These are phyloP conservation scores for Chytriomyces confervae DNA, from an alignment of 192 early-diverging fungal genomes.

Conservation along the genomic window DNA sequence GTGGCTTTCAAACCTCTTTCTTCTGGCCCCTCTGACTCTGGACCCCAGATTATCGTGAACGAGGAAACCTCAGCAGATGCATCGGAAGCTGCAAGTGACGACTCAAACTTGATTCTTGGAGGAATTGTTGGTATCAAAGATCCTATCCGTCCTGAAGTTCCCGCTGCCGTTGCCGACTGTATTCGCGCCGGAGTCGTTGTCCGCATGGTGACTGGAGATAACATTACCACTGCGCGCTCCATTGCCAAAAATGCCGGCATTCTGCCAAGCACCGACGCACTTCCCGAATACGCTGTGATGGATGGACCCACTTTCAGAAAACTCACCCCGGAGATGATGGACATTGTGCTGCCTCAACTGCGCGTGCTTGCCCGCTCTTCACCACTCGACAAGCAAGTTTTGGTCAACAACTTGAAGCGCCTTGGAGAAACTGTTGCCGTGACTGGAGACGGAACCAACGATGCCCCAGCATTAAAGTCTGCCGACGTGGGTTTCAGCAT, in stretches of 20 bases:
- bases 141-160: slow-evolving; percentile 93
- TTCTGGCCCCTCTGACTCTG: neutral
- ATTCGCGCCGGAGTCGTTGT: slow-evolving; percentile 90
- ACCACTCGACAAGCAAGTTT: slow-evolving; percentile 95
- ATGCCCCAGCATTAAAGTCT: slow-evolving; percentile 88
- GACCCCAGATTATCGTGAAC: neutral
- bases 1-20: slow-evolving; percentile 66
- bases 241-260: slow-evolving; percentile 96
- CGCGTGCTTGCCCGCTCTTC: slow-evolving; percentile 94
- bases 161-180: slow-evolving; percentile 87
- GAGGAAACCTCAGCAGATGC: slow-evolving; percentile 60
- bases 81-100: slow-evolving; percentile 58
- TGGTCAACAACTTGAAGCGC: slow-evolving; percentile 86
- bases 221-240: slow-evolving; percentile 86
- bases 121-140: slow-evolving; percentile 97
- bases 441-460: slow-evolving; percentile 99
- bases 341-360: slow-evolving; percentile 87
- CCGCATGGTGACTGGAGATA: slow-evolving; percentile 99
- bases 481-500: slow-evolving; percentile 98
- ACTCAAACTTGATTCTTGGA: slow-evolving; percentile 73
- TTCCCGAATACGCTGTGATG: slow-evolving; percentile 82
- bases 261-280: slow-evolving; percentile 55
- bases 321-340: slow-evolving; percentile 84
- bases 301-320: slow-evolving; percentile 94
- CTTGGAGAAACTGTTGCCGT: slow-evolving; percentile 93